Base-by-base conservation (phyloP, 2,329 filamentous ascomycete genomes). In the Helminthosporium solani region DNA sequence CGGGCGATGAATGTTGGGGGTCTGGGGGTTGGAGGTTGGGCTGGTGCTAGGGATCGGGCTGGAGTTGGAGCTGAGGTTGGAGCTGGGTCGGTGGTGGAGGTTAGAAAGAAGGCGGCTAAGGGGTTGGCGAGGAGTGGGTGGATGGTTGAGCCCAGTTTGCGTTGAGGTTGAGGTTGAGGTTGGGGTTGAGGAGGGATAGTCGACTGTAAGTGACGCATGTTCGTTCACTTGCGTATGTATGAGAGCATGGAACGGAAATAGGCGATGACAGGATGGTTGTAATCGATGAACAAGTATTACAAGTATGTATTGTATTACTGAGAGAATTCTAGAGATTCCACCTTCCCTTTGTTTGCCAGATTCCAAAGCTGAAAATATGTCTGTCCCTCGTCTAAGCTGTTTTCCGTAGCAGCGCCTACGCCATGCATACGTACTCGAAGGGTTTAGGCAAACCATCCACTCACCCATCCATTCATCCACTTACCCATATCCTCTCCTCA, bases 61-160 rank as follows among this genome's bases (percentile, higher is more conserved):
- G 30, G 21, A 40, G 28, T 19, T n/a, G 21, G 28, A 8, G 30
- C 3, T 3, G 14, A 23, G 33, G 16, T 31, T 18, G 14, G n/a
- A 7, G 31, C 7, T 35, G 33, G 33, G 3, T 6, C 3, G 21
- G 20, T n/a, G 3, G 15, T n/a, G 16, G 8, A 28, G 39, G 33
- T 6, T 7, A 36, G 15, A 38, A 42, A 36, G 15, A 35, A 30
- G 23, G 30, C 5, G 35, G 35, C 42, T 8, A 47, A 28, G 36
- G 49, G 50, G n/a, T 40, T 54, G 44, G 27, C 21, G 36, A 46
- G 37, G 36, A 52, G 50, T 47, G 36, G 14, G 18, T 60, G 55
- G 58, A 54, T 58, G 49, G 51, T 48, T 33, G 57, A 62, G 37
- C 47, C 46, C 6, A 39, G 39, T 16, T 47, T 63, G 21, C 51